Conservation (phyloP, 345 rosid species). For the Brassica incana region DNA sequence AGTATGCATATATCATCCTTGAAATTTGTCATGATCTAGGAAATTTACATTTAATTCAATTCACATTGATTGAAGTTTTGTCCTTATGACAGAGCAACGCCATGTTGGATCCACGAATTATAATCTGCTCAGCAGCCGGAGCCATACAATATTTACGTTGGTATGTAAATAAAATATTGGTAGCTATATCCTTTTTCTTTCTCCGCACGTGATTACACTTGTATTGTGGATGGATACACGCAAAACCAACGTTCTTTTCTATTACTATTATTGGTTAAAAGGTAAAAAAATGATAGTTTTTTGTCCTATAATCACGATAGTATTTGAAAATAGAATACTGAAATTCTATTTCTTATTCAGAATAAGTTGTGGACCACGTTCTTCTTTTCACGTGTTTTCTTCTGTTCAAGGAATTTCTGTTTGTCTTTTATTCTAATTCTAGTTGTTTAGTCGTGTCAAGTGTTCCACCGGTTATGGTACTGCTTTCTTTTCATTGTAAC, state of each 20-base stretch:
- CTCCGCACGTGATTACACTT: slow-evolving; percentile 1
- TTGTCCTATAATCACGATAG: background rate
- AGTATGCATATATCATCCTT: slow-evolving; percentile 12
- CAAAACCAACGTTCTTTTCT: background rate
- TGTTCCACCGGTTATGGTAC: slow-evolving; percentile 8
- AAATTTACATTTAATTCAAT: too few relatives aligned
- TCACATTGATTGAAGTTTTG: slow-evolving; percentile 16
- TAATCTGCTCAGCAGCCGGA: slow-evolving; percentile 96
- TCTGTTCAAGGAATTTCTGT: slow-evolving; percentile 16
- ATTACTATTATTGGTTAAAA: slow-evolving; percentile 4
- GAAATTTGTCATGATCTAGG: background rate
- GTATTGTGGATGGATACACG: background rate
- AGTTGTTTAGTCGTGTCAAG: slow-evolving; percentile 6
- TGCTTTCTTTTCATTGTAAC: slow-evolving; percentile 9
- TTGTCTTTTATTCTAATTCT: background rate
- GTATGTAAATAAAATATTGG: slow-evolving; percentile 46
- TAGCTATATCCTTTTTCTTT: slow-evolving; percentile 13
- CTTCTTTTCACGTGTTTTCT: slow-evolving; percentile 10
- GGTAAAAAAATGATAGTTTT: background rate
- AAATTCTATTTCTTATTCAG: background rate
- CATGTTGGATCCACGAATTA: slow-evolving; percentile 98
- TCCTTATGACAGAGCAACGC: slow-evolving; percentile 77
- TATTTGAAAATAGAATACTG: slow-evolving; percentile 4
- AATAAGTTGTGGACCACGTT: slow-evolving; percentile 7
- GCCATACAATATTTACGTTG: slow-evolving; percentile 99